Base-by-base conservation (phyloP, 2,329 filamentous ascomycete genomes). In the Didymella segeticola region DNA sequence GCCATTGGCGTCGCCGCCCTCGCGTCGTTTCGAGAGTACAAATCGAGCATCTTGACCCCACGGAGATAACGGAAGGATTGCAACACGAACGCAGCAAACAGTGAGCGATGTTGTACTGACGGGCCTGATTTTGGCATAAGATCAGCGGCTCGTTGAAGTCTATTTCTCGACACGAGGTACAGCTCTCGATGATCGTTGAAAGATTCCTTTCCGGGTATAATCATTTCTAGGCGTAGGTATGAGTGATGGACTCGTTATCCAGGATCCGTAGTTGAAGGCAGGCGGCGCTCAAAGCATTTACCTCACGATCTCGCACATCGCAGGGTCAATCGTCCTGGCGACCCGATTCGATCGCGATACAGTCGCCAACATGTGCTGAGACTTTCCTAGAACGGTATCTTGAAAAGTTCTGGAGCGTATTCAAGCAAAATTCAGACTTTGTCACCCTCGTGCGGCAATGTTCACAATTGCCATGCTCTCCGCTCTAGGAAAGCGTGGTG, bases 301-400 rank as follows among this genome's bases (percentile, higher is more conserved):
- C 34, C 43, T 19, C 31, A 15, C 9, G 19, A 39, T 31, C 14
- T 30, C 12, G 43, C 33, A n/a, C 17, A 12, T 4, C 5, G 15
- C 4, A 2, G 31, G 33, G 20, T 8, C n/a, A 5, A 26, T 30
- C 4, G 6, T 20, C n/a, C 5, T 23, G 11, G 25, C 33, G 12
- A 14, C 19, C 48, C 34, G 26, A 52, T 33, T 29, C 9, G 17
- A 46, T 42, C 49, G 19, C 42, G 36, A 37, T 45, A 30, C 49
- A 42, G 36, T 20, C 5, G n/a, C n/a, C 49, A 22, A 47, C 36
- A 31, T 37, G 10, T 15, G 2, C 19, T 30, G 4, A 14, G 22
- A 25, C 7, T 36, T 47, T 42, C 43, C 29, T 30, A n/a, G 9
- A 34, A 15, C 10, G 37, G 43, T 31, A 47, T 30, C 12, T 47